Percentiles rank a stretch among this genome's conserved stretches.
These are phyloP conservation scores for Aspergillus neoniger DNA, from an alignment of 2,329 filamentous ascomycete species.

Conservation along the genomic window DNA sequence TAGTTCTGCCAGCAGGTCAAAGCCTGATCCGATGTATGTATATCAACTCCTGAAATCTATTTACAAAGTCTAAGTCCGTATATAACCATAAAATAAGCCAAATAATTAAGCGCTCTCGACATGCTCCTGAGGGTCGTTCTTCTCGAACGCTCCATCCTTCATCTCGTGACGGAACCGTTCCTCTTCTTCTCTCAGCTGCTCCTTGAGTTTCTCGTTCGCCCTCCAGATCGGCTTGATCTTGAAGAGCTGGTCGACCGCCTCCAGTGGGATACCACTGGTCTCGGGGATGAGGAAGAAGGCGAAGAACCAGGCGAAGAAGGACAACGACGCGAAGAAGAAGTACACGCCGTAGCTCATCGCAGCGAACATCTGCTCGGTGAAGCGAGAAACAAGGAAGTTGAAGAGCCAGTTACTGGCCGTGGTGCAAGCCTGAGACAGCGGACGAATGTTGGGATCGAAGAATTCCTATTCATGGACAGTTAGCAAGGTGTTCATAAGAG, in stretches of 20 bases:
- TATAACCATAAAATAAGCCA: background rate
- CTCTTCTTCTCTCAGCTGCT: slow-evolving; percentile 38
- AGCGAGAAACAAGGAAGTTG: slow-evolving; percentile 39
- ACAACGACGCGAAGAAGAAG: slow-evolving; percentile 68
- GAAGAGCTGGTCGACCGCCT: slow-evolving; percentile 66
- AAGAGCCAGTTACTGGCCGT: slow-evolving; percentile 40
- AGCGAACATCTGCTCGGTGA: slow-evolving; percentile 45
- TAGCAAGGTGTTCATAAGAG: slow-evolving; percentile 1
- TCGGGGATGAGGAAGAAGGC: slow-evolving; percentile 66
- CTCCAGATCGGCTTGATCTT: slow-evolving; percentile 40
- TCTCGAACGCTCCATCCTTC: slow-evolving; percentile 27
- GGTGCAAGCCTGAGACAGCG: slow-evolving; percentile 71
- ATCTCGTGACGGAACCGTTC: slow-evolving; percentile 36
- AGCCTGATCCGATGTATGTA: background rate
- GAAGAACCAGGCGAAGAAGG: slow-evolving; percentile 60
- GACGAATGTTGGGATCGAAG: slow-evolving; percentile 69
- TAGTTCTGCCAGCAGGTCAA: slow-evolving; percentile 5
- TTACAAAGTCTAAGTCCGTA: background rate
- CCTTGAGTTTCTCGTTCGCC: slow-evolving; percentile 33
- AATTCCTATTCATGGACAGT: slow-evolving; percentile 53
- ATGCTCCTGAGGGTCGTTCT: slow-evolving; percentile 14
- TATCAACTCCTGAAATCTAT: background rate
- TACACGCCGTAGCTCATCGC: slow-evolving; percentile 62
- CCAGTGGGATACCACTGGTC: slow-evolving; percentile 66
- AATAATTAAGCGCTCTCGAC: slow-evolving; percentile 49